Base-by-base conservation (phyloP, 352 stramenopile genomes). In the Phytophthora cactorum region DNA sequence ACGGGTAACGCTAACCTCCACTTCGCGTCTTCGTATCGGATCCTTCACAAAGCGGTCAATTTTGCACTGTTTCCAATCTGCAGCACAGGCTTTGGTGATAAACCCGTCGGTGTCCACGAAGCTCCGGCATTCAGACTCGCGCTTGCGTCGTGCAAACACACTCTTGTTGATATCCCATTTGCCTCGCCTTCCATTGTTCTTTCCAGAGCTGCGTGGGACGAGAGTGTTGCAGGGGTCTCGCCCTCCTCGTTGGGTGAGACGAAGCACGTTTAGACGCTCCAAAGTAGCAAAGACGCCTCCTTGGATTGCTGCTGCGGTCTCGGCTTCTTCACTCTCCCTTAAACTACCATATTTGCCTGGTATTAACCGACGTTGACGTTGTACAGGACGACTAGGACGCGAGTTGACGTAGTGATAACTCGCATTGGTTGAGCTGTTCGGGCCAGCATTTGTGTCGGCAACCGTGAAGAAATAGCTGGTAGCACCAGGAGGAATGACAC, bases 161-260 rank as follows among this genome's bases (percentile, higher is more conserved):
- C 80, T 90, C 56, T 88, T 87, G 76, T 93, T 91, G 59, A 93
- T 93, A 57, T 93, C 86, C 86, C 86, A 93, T 49, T 81, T 81
- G 12, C 50, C 66, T 39, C 55, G 70, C 60, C 63, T 63, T 25
- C 79, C 74, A 41, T 53, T 85, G 31, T 59, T 76, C 39, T 78
- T 82, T 17, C 73, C 79, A 0, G 71, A 78, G 17, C 77, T 86
- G 10, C 86, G 82, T 12, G 86, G 86, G 36, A 87, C 72, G 11
- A 91, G 70, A 15, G 83, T 86, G 64, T 91, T 90, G 68, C 86
- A 93, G 12, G 86, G 86, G 11, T 93, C 84, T 12, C 81, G 67
- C 2, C 79, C 82, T 49, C 90, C 86, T 3, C 82, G 74, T 15
- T 80, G 66, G 7, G 75, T 75, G 31, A 75, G 78, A 4, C 78